Evolutionary conservation across 2,329 filamentous ascomycete genomes (phyloP), one percentile per base, ranked within the genome.

Genomic region (Fusarium torulosum): DNA sequence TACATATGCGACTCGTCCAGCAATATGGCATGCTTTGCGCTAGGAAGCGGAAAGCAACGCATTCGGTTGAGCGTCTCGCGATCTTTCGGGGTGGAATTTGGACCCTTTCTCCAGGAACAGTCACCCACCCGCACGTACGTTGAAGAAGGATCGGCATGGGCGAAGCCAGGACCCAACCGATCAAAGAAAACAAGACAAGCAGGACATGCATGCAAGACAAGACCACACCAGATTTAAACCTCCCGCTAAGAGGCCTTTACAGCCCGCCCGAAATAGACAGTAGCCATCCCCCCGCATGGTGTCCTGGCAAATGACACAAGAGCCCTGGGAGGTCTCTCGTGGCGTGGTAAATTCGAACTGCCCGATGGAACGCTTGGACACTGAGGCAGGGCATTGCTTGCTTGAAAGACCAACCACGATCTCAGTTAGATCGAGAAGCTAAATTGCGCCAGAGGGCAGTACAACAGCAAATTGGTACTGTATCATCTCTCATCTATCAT

Each of bases 361-460:
- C 27, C 27, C 5, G 27, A 59, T 44, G 53, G 57, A 53, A 57
- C 63, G 59, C 53, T 61, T 71, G 46, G 67, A 69, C 56, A 35
- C 49, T 52, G 63, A 45, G 41, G 21, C 38, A 42, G 43, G 35
- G 25, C 17, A 56, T 23, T 55, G 53, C 56, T 67, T 59, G 66
- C 56, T 41, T 59, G 40, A 45, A 54, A 56, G 43, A 52, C 47
- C 50, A 61, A 41, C 44, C 44, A 40, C 53, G 68, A 71, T 72
- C 70, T 72, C 69, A 43, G 57, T 66, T 66, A 68, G 70, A 73
- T 72, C 60, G 70, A 68, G 46, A 37, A 21, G 59, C 45, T 46
- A 53, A 52, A 42, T 50, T 64, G 40, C 40, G 60, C 53, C 63
- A 67, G 49, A 67, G 41, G 37, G 40, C 55, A 53, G 40, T 31